A percentile compares a stretch with the other conserved stretches of the same genome.
Conservation (phyloP, 495 filamentous ascomycete species). For the Neurospora discreta region DNA sequence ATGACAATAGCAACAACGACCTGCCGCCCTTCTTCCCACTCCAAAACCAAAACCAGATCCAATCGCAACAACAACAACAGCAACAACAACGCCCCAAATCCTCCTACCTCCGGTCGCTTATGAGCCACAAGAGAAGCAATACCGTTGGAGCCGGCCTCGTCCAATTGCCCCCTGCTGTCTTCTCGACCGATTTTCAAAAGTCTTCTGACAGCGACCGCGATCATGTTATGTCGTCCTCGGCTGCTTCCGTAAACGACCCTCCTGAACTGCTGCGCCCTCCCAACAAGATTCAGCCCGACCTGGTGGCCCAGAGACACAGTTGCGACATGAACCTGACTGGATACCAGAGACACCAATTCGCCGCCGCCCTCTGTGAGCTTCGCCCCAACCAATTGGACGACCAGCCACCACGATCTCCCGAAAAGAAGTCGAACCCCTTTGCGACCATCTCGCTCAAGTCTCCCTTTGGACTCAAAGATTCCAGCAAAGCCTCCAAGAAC, state of each 20-base stretch:
- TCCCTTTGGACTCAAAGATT: slow-evolving; percentile 36
- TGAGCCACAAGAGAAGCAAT: slow-evolving; percentile 38
- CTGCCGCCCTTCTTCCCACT: background rate
- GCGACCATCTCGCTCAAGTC: slow-evolving; percentile 58
- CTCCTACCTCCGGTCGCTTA: slow-evolving; percentile 46
- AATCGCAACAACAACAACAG: no score
- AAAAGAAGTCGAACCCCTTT: slow-evolving; percentile 48
- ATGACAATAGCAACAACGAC: background rate
- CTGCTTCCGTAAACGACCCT: background rate
- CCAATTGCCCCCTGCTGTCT: slow-evolving; percentile 17
- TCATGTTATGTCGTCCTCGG: background rate
- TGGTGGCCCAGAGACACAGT: background rate
- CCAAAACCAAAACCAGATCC: background rate
- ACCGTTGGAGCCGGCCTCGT: slow-evolving; percentile 30
- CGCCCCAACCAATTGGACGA: slow-evolving; percentile 37
- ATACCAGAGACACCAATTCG: slow-evolving; percentile 21
- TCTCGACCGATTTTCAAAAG: background rate
- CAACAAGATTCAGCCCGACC: slow-evolving; percentile 8
- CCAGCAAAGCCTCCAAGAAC: slow-evolving; percentile 32
- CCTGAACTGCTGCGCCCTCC: background rate
- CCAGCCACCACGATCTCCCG: slow-evolving; percentile 24
- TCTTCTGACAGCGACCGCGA: background rate
- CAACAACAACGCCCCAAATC: slow-evolving; percentile 46
- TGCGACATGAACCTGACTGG: slow-evolving; percentile 11
- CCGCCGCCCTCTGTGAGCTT: slow-evolving; percentile 38